phyloP scores from a whole-genome alignment of 192 early-diverging fungal species.

The Paraglomus brasilianum region DNA sequence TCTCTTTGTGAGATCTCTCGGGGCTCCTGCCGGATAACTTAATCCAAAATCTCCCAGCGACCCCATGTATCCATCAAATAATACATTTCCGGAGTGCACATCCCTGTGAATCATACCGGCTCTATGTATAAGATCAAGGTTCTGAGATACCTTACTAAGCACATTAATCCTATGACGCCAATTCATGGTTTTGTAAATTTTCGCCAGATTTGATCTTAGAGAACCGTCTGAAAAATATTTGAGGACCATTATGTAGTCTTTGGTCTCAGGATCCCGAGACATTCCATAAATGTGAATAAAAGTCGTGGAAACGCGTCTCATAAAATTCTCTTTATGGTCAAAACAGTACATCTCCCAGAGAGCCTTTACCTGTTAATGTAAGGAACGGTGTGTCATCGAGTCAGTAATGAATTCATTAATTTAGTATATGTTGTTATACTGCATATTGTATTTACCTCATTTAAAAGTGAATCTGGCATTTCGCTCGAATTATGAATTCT shows the following conservation, averaged over 20 bases:
- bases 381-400: too few species aligned
- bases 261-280: conserved; percentile 1
- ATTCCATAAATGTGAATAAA: conserved; percentile 18
- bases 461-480: background rate
- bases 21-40: too few species aligned
- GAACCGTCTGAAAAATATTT: background rate
- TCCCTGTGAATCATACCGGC: conserved; percentile 2
- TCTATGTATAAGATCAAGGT: conserved; percentile 10
- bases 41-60: too few species aligned
- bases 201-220: conserved; percentile 1
- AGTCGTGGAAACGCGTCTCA: too few species aligned
- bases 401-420: too few species aligned
- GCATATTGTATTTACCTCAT: conserved; percentile 20
- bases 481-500: conserved; percentile 9
- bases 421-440: too few species aligned
- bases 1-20: too few species aligned
- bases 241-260: conserved; percentile 18
- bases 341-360: too few species aligned
- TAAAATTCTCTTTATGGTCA: too few species aligned
- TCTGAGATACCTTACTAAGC: conserved; percentile 14
- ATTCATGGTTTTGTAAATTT: background rate
- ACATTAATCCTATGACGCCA: conserved; percentile 18
- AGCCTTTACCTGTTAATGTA: too few species aligned
- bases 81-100: conserved; percentile 7
- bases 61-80: too few species aligned